Conservation (phyloP, 2,329 filamentous ascomycete genomes). For the Xylaria sp. region DNA sequence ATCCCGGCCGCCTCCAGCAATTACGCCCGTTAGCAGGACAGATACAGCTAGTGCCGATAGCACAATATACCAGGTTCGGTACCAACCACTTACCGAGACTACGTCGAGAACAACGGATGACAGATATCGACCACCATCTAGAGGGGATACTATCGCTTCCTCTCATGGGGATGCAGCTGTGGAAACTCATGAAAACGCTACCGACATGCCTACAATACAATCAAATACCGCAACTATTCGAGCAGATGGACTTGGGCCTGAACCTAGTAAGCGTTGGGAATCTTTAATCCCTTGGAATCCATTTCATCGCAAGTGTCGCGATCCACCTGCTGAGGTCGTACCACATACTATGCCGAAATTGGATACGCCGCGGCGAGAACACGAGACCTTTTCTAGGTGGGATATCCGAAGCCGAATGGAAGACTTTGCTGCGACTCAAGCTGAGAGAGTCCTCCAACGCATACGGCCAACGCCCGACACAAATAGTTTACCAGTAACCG, state of each 20-base stretch:
- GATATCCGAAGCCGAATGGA: constrained; percentile 63
- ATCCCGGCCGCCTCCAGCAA: constrained; percentile 58
- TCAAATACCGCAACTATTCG: constrained; percentile 10
- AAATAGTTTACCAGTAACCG: constrained; percentile 61
- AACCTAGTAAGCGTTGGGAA: constrained; percentile 28
- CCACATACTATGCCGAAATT: constrained; percentile 39
- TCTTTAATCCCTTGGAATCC: constrained; percentile 30
- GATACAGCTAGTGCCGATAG: constrained; percentile 69
- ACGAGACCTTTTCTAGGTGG: constrained; percentile 51
- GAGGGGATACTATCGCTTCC: constrained; percentile 44
- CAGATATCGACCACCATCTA: constrained; percentile 42
- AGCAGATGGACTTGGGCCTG: constrained; percentile 12
- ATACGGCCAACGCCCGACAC: constrained; percentile 60
- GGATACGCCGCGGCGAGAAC: constrained; percentile 32
- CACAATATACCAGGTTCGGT: constrained; percentile 67
- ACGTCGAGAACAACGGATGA: constrained; percentile 53
- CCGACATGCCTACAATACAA: constrained; percentile 18
- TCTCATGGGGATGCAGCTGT: constrained; percentile 24
- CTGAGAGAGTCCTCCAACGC: constrained; percentile 63
- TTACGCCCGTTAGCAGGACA: constrained; percentile 64
- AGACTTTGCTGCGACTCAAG: constrained; percentile 65
- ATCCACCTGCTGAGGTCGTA: constrained; percentile 42
- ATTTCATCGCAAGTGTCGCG: constrained; percentile 33
- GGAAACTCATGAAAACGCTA: constrained; percentile 25
- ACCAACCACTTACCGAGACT: constrained; percentile 62